A percentile compares a stretch with the other conserved stretches of the same genome.
phyloP scores from a whole-genome alignment of 495 filamentous ascomycete species.

The Penicillium nucicola region DNA sequence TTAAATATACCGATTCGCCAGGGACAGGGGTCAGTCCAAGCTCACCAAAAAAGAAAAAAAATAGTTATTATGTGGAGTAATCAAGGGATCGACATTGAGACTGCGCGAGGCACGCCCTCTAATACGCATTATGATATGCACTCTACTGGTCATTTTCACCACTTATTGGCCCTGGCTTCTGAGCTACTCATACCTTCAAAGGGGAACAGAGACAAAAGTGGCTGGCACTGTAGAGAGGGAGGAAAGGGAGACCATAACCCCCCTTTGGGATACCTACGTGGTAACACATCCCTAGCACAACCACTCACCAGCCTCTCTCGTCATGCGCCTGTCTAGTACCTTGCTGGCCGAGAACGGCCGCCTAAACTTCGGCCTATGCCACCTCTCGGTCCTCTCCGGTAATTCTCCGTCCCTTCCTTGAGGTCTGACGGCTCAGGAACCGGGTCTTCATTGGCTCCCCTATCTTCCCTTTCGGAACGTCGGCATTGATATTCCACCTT shows the following conservation, averaged over 20 bases:
- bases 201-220: neutral
- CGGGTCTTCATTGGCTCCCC: neutral
- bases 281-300: too few relatives aligned
- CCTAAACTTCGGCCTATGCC: slow-evolving; percentile 17
- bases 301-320: neutral
- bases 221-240: neutral
- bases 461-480: neutral
- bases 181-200: neutral
- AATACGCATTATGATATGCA: neutral
- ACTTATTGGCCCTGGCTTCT: neutral
- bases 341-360: slow-evolving; percentile 5
- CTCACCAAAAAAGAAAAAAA: too few relatives aligned
- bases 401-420: slow-evolving; percentile 8
- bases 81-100: slow-evolving; percentile 2
- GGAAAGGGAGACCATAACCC: neutral
- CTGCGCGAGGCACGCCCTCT: too few relatives aligned
- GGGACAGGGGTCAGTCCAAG: slow-evolving; percentile 2
- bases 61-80: neutral
- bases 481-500: neutral
- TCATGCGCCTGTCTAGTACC: neutral
- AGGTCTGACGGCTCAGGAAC: neutral
- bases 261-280: neutral
- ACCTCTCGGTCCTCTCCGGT: slow-evolving; percentile 8
- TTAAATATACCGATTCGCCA: neutral
- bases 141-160: neutral